These are phyloP conservation scores for Coleophoma eucalyptorum DNA, from an alignment of 2,329 filamentous ascomycete species.

Conservation along the genomic window DNA sequence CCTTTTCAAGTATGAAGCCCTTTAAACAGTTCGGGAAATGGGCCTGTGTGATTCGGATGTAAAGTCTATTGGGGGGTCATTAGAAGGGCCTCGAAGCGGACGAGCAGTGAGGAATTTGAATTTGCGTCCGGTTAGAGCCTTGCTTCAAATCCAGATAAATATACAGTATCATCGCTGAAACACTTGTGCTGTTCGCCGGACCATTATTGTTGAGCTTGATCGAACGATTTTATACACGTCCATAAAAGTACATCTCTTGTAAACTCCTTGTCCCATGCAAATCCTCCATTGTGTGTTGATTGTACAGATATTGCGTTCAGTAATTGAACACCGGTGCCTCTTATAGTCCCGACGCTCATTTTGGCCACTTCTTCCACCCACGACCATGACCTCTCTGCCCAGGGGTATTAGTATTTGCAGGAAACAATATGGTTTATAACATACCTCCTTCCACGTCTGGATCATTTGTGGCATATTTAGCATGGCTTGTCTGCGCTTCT, in stretches of 20 bases:
- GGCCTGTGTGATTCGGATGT: too few species aligned
- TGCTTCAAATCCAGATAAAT: too few species aligned
- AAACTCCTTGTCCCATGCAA: slow-evolving; percentile 15
- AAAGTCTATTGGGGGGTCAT: too few species aligned
- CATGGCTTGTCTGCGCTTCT: slow-evolving; percentile 89
- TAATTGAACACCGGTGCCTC: background rate
- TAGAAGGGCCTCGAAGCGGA: too few species aligned
- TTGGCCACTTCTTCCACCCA: slow-evolving; percentile 74
- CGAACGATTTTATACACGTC: slow-evolving; percentile 1
- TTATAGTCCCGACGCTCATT: slow-evolving; percentile 24
- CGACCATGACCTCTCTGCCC: slow-evolving; percentile 64
- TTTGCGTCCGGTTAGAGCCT: too few species aligned
- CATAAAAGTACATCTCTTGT: slow-evolving; percentile 8
- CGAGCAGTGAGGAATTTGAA: too few species aligned
- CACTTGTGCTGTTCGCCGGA: too few species aligned
- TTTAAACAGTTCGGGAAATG: too few species aligned
- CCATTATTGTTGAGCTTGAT: too few species aligned
- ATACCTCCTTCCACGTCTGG: slow-evolving; percentile 86
- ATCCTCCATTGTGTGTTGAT: slow-evolving; percentile 12
- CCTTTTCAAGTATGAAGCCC: too few species aligned
- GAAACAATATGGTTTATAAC: slow-evolving; percentile 24
- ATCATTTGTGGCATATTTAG: slow-evolving; percentile 91
- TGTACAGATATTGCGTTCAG: slow-evolving; percentile 14
- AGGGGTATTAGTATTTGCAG: slow-evolving; percentile 29
- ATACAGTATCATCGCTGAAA: too few species aligned